These are phyloP conservation scores for Pythium grandisporangium DNA, from an alignment of 352 stramenopile species.

Conservation along the genomic window DNA sequence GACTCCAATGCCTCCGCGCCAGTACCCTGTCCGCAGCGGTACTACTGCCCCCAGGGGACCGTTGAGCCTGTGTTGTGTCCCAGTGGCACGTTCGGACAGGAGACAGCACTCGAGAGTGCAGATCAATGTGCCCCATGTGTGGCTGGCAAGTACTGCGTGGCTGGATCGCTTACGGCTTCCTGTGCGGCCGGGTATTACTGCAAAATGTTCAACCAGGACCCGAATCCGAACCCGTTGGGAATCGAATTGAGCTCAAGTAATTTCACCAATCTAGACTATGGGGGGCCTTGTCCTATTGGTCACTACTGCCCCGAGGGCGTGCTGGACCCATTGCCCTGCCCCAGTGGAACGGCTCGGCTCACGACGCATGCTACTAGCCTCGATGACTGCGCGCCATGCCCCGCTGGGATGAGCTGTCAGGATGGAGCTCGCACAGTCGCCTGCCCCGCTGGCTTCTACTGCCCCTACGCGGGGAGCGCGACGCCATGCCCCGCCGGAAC, in stretches of 20 bases:
- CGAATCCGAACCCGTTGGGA: slow-evolving; percentile 23
- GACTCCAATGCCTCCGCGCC: slow-evolving; percentile 47
- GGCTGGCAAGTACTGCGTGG: slow-evolving; percentile 69
- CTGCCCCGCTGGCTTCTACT: slow-evolving; percentile 63
- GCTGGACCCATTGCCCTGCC: slow-evolving; percentile 59
- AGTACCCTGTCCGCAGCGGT: slow-evolving; percentile 41
- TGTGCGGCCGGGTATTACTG: slow-evolving; percentile 85
- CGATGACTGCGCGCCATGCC: slow-evolving; percentile 67
- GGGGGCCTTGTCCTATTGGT: slow-evolving; percentile 59
- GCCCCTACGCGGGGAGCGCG: slow-evolving; percentile 28
- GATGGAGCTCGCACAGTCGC: slow-evolving; percentile 47
- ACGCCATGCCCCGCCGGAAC: slow-evolving; percentile 45
- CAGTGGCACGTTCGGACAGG: slow-evolving; percentile 66
- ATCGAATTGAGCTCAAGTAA: slow-evolving; percentile 1
- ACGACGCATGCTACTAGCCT: slow-evolving; percentile 34
- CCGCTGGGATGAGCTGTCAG: slow-evolving; percentile 81
- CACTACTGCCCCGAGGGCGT: slow-evolving; percentile 72
- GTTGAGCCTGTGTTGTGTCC: slow-evolving; percentile 52
- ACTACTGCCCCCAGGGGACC: slow-evolving; percentile 57
- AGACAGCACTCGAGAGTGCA: slow-evolving; percentile 26
- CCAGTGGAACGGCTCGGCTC: slow-evolving; percentile 40
- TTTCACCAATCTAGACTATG: slow-evolving; percentile 26
- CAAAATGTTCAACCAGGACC: slow-evolving; percentile 46
- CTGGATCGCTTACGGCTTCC: slow-evolving; percentile 54
- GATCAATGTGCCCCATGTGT: slow-evolving; percentile 57